These are phyloP conservation scores for Chaetomidium leptoderma DNA, from an alignment of 495 filamentous ascomycete genomes.

Conservation along the genomic window DNA sequence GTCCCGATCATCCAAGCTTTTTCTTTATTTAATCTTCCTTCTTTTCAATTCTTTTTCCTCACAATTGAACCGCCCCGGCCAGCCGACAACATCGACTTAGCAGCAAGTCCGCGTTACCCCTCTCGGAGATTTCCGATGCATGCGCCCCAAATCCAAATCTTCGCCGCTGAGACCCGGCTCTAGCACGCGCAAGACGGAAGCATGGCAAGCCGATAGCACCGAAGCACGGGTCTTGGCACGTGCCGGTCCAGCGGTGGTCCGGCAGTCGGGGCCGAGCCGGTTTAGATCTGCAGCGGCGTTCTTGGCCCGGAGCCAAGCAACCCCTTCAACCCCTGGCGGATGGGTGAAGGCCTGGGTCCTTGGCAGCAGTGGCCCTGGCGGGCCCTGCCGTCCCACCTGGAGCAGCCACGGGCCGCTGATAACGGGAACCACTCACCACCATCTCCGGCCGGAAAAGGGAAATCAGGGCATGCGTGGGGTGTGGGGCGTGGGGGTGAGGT, in stretches of 20 bases:
- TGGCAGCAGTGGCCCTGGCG: no score
- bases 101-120: no score
- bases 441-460: background rate
- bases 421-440: slow-evolving; percentile 2
- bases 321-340: background rate
- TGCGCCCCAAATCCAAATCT: no score
- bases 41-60: no score
- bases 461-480: background rate
- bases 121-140: no score
- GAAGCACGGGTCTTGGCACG: background rate
- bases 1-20: no score
- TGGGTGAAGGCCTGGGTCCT: background rate
- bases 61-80: no score
- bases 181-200: no score
- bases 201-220: no score
- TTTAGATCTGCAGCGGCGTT: background rate
- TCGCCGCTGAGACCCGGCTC: no score
- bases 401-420: background rate
- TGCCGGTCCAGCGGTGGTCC: background rate
- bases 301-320: slow-evolving; percentile 7
- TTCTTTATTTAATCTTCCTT: no score
- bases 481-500: slow-evolving; percentile 11
- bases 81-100: no score
- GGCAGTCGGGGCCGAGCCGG: background rate
- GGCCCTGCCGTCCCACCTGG: background rate